Conservation (phyloP, 495 filamentous ascomycete species). For the Penicillium paxilli region DNA sequence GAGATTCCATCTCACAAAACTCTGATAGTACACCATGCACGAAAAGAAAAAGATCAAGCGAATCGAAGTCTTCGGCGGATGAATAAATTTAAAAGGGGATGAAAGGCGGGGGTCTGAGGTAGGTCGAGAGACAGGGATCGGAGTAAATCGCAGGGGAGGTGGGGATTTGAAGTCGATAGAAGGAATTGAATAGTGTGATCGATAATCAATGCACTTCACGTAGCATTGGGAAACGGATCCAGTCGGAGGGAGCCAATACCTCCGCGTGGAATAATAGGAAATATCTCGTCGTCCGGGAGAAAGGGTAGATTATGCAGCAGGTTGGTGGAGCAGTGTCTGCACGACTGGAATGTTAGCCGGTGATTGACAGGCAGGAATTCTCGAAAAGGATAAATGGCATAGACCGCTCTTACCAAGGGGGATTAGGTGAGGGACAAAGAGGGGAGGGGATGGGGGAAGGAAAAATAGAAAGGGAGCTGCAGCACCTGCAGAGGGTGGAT, state of each 20-base stretch:
- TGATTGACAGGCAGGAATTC: slow-evolving; percentile 9
- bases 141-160: slow-evolving; percentile 4
- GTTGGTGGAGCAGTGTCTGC: slow-evolving; percentile 21
- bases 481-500: slow-evolving; percentile 16
- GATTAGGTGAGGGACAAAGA: slow-evolving; percentile 10
- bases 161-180: slow-evolving; percentile 4
- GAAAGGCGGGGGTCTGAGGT: background rate
- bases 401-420: slow-evolving; percentile 13
- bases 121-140: slow-evolving; percentile 7
- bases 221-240: slow-evolving; percentile 9
- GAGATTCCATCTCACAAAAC: slow-evolving; percentile 47
- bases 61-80: background rate
- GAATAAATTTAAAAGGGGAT: background rate
- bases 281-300: slow-evolving; percentile 31
- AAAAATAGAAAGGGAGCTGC: slow-evolving; percentile 13
- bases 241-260: slow-evolving; percentile 13
- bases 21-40: slow-evolving; percentile 31
- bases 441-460: slow-evolving; percentile 18
- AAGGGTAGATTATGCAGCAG: slow-evolving; percentile 26
- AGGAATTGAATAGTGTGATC: slow-evolving; percentile 10
- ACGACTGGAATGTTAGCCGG: slow-evolving; percentile 29
- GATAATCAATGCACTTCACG: slow-evolving; percentile 14
- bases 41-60: slow-evolving; percentile 8
- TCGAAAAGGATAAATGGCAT: slow-evolving; percentile 4
- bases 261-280: slow-evolving; percentile 17